phyloP scores from a whole-genome alignment of 352 stramenopile species.

The Plasmopara muralis region DNA sequence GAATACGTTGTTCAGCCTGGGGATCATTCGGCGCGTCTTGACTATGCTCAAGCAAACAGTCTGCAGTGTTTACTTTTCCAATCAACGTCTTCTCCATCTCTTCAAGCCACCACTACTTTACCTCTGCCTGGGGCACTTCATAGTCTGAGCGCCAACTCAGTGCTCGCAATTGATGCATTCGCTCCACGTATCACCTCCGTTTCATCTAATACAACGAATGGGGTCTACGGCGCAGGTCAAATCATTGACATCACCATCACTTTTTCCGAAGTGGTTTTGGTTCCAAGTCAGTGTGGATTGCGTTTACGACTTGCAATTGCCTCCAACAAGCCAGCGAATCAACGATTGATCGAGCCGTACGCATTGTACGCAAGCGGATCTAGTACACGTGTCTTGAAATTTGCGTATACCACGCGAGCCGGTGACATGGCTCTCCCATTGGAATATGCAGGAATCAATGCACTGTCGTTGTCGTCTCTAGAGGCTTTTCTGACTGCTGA shows the following conservation, averaged over 20 bases:
- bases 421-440: slow-evolving; percentile 56
- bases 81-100: slow-evolving; percentile 34
- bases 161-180: slow-evolving; percentile 36
- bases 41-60: slow-evolving; percentile 38
- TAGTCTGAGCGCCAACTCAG: slow-evolving; percentile 35
- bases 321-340: slow-evolving; percentile 16
- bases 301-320: slow-evolving; percentile 41
- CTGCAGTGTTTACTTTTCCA: slow-evolving; percentile 46
- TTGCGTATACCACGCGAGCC: slow-evolving; percentile 29
- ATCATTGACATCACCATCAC: slow-evolving; percentile 39
- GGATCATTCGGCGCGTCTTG: slow-evolving; percentile 42
- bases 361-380: slow-evolving; percentile 36
- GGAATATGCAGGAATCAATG: slow-evolving; percentile 47
- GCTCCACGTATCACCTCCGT: slow-evolving; percentile 44
- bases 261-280: slow-evolving; percentile 47
- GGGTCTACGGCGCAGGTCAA: slow-evolving; percentile 55
- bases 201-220: slow-evolving; percentile 35
- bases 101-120: slow-evolving; percentile 35
- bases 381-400: slow-evolving; percentile 31
- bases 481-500: slow-evolving; percentile 20
- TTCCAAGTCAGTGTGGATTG: slow-evolving; percentile 15
- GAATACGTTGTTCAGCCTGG: slow-evolving; percentile 38
- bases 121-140: slow-evolving; percentile 32
- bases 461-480: slow-evolving; percentile 25
- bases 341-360: slow-evolving; percentile 1